phyloP scores from a whole-genome alignment of 2,329 filamentous ascomycete genomes.

The Pseudopithomyces maydicus region DNA sequence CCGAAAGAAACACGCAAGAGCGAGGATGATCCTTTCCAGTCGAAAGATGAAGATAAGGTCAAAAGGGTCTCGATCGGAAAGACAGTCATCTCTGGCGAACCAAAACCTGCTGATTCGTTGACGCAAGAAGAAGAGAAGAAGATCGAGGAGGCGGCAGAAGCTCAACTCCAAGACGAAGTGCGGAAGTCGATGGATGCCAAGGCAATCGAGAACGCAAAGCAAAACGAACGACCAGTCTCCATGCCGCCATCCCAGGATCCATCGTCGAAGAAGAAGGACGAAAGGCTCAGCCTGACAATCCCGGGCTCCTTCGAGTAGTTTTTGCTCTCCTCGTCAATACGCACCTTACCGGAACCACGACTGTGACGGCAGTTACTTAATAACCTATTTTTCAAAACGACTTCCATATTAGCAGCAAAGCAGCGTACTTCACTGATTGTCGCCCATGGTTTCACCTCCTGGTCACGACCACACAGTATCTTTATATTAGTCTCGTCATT shows the following conservation, averaged over 20 bases:
- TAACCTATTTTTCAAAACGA: neutral
- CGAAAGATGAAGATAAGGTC: constrained; percentile 23
- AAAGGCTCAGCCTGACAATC: constrained; percentile 41
- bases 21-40: constrained; percentile 42
- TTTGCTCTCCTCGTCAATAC: neutral
- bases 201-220: constrained; percentile 13
- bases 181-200: constrained; percentile 27
- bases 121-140: constrained; percentile 39
- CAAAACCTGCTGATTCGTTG: constrained; percentile 12
- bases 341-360: neutral
- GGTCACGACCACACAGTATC: neutral
- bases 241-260: constrained; percentile 24
- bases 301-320: constrained; percentile 36
- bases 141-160: constrained; percentile 41
- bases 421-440: too few species aligned
- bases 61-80: constrained; percentile 47
- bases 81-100: constrained; percentile 35
- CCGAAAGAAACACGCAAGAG: constrained; percentile 23
- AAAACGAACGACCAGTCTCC: constrained; percentile 32
- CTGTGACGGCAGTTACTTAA: constrained; percentile 9
- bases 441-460: neutral
- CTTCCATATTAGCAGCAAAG: too few species aligned
- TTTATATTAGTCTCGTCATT: constrained; percentile 2
- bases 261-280: constrained; percentile 35
- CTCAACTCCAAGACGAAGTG: constrained; percentile 41